Base-by-base conservation (phyloP, 768 basidiomycete genomes). In the Lactifluus volemus region DNA sequence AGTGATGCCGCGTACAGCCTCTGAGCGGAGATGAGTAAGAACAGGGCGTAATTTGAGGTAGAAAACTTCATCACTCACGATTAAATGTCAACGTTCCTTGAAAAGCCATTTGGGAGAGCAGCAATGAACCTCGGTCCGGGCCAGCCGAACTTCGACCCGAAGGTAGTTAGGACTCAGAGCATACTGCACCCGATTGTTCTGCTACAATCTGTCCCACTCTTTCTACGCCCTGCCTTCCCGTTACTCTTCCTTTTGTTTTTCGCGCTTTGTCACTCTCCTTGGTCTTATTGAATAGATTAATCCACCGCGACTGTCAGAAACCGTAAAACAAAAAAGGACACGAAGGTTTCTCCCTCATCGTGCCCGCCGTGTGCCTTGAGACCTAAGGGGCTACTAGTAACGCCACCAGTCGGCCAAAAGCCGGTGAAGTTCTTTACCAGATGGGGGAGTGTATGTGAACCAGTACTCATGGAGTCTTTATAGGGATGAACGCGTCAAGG, bases 1-100 rank as follows among this genome's bases (percentile, higher is more conserved):
- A 49, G 81, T 75, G 54, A 88, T 80, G 21, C 84, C 86, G 56
- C 76, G 78, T 50, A 84, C 78, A 29, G 81, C 78, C 73, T 88
- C 88, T 66, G 45, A 59, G 47, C 39, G 53, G 39, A 53, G 30
- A 49, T 53, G n/a, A 88, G 67, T 44, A 17, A 42, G 11, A 41
- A 44, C 14, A 17, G 4, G 19, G 21, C 6, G 21, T 8, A 4
- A 38, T 25, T 25, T 44, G 9, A 12, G 9, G 55, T 48, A 47
- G 5, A 36, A 54, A 51, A 34, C 19, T 7, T 19, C 30, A 52
- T 39, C 45, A 67, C 73, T 49, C 55, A 69, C 73, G 72, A 60
- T 72, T 74, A 60, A 70, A 74, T 29, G 71, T 71, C 58, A 74
- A 61, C 8, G 73, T 25, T 41, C 42, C 58, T 29, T 51, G 52